Evolutionary conservation across 169 alveolate genomes (phyloP).

Genomic region (Eimeria falciformis): DNA sequence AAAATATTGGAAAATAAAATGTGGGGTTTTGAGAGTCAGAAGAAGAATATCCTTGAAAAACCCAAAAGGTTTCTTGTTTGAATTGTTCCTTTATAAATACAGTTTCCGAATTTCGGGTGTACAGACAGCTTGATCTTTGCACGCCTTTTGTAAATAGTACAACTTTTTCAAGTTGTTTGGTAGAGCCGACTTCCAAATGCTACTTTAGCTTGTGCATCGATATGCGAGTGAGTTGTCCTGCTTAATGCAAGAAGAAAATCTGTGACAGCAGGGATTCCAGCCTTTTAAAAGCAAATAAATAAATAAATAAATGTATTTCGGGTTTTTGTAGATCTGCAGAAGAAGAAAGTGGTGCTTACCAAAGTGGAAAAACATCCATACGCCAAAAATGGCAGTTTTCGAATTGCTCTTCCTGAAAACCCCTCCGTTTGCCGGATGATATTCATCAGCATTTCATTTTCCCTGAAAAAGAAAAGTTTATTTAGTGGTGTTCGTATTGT

Average conservation of each 20-base stretch:
- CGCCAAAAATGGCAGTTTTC: constrained; percentile 88
- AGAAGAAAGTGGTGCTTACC: neutral
- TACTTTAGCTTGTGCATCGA: too few relatives aligned
- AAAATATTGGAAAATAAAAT: too few relatives aligned
- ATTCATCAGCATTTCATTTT: constrained; percentile 70
- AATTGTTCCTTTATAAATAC: constrained; percentile 62
- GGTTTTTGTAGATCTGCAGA: neutral
- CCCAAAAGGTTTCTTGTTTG: constrained; percentile 67
- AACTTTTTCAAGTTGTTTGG: too few relatives aligned
- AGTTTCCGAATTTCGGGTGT: constrained; percentile 47
- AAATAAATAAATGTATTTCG: neutral
- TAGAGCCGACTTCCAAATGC: too few relatives aligned
- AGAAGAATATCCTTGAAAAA: neutral
- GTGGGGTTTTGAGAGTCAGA: neutral
- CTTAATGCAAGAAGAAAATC: too few relatives aligned
- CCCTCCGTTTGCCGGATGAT: constrained; percentile 79
- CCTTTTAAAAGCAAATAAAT: neutral
- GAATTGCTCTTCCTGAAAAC: constrained; percentile 85
- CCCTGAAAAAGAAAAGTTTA: constrained; percentile 52
- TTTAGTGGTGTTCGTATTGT: neutral
- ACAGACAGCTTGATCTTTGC: constrained; percentile 32
- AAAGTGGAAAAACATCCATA: constrained; percentile 44
- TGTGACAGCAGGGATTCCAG: constrained; percentile 77
- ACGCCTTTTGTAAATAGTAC: constrained; percentile 67
- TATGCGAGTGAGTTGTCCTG: too few relatives aligned